Evolutionary conservation across 352 stramenopile genomes (phyloP).

Genomic region (Globisporangium acanthophoron): DNA sequence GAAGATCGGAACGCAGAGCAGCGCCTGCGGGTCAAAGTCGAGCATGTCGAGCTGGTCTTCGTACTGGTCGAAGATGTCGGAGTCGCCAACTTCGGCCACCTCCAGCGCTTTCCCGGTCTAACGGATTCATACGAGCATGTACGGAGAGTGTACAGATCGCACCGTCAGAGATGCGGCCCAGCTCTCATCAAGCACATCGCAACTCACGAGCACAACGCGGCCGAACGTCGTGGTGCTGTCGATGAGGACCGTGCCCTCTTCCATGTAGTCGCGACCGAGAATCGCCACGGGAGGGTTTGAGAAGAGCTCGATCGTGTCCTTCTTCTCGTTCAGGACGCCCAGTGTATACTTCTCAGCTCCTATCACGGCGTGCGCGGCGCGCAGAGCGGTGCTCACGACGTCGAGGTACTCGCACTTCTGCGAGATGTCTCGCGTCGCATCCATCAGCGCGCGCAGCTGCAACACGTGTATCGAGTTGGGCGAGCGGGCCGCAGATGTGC

Average conservation of each 20-base stretch:
- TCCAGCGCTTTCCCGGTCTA: slow-evolving; percentile 48
- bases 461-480: background rate
- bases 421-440: slow-evolving; percentile 53
- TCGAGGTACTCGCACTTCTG: slow-evolving; percentile 45
- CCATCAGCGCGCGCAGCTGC: slow-evolving; percentile 57
- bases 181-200: too few species aligned
- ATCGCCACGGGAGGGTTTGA: slow-evolving; percentile 53
- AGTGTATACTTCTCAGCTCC: slow-evolving; percentile 53
- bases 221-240: slow-evolving; percentile 64
- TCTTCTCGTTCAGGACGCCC: slow-evolving; percentile 58
- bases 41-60: slow-evolving; percentile 64
- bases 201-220: slow-evolving; percentile 51
- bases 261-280: slow-evolving; percentile 39
- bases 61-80: slow-evolving; percentile 53
- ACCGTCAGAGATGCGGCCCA: background rate
- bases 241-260: slow-evolving; percentile 46
- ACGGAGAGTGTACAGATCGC: background rate
- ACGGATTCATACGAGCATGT: slow-evolving; percentile 6
- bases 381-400: slow-evolving; percentile 50
- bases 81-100: slow-evolving; percentile 41
- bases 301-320: slow-evolving; percentile 50
- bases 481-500: too few species aligned
- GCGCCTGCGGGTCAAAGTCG: slow-evolving; percentile 51
- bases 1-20: slow-evolving; percentile 54
- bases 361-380: slow-evolving; percentile 41